Conservation (phyloP, 2,329 filamentous ascomycete species). For the Fusarium buharicum region DNA sequence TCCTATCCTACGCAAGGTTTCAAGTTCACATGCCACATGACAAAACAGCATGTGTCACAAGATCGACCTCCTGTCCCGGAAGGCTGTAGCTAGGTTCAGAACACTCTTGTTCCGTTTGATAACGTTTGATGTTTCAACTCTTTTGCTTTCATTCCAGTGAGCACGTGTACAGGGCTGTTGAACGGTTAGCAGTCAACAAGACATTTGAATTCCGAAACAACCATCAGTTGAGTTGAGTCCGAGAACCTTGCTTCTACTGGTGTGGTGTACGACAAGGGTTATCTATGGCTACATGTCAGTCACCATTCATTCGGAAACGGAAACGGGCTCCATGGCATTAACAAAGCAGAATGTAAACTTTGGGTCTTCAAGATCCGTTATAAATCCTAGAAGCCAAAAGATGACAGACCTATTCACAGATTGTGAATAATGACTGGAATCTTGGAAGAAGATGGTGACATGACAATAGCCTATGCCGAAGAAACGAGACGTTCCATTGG, state of each 20-base stretch:
- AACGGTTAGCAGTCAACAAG: neutral
- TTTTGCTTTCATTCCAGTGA: slow-evolving; percentile 1
- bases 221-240: neutral
- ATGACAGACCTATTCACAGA: neutral
- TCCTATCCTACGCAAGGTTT: neutral
- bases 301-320: neutral
- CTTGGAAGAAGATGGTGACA: neutral
- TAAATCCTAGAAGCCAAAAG: neutral
- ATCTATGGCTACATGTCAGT: neutral
- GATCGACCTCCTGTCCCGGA: neutral
- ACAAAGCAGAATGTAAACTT: neutral
- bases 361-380: neutral
- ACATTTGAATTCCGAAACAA: neutral
- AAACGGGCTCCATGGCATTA: neutral
- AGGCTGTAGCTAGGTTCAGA: neutral
- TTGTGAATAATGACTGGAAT: neutral
- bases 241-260: neutral
- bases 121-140: neutral
- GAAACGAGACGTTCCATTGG: neutral
- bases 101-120: neutral
- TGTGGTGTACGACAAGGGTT: neutral
- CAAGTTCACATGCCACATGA: neutral
- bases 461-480: neutral
- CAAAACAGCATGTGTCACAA: neutral
- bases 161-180: neutral